Base-by-base conservation (phyloP, 176 grass and related monocot genomes). In the Saccharum spontaneum region DNA sequence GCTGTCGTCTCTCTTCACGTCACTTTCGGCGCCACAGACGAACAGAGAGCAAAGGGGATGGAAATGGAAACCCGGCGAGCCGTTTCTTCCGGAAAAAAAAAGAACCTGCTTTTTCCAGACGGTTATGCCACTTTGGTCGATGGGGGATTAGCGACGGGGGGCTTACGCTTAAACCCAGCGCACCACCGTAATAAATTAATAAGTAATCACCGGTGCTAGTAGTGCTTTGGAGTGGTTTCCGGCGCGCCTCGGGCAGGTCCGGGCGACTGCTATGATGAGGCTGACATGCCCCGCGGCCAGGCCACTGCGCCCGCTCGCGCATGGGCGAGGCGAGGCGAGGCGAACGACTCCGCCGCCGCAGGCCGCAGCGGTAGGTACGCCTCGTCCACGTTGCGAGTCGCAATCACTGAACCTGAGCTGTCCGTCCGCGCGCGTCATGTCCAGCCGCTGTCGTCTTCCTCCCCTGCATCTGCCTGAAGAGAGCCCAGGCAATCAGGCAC, bases 221-320 rank as follows among this genome's bases (percentile, higher is more conserved):
- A 4, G 4, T 33, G 43, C 26, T 39, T 52, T 67, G 36, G 40
- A 31, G 71, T 18, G 75, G 15, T 43, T 43, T 36, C 4, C 45
- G 11, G 34, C 17, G 14, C 40, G 16, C 8, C 43, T 34, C 31
- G 60, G 23, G 60, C 36, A 14, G n/a, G 61, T 31, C 4, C 50
- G 52, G 28, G 69, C 23, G 85, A 80, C 85, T 87, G 81, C 89
- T 34, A 87, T 84, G 84, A 84, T 84, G 76, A 73, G 48, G 68
- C 36, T 17, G 84, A 45, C 84, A 62, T 61, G 78, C 57, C 34
- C 78, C n/a, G 22, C 76, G 12, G 39, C 39, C 39, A 43, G 50
- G 50, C 69, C 69, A 24, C 38, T 59, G 28, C 8, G 48, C 41
- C 13, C 70, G 50, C 49, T 30, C 2, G 34, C 22, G 22, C 55